phyloP scores from a whole-genome alignment of 345 rosid genomes.

The Balakata baccata region DNA sequence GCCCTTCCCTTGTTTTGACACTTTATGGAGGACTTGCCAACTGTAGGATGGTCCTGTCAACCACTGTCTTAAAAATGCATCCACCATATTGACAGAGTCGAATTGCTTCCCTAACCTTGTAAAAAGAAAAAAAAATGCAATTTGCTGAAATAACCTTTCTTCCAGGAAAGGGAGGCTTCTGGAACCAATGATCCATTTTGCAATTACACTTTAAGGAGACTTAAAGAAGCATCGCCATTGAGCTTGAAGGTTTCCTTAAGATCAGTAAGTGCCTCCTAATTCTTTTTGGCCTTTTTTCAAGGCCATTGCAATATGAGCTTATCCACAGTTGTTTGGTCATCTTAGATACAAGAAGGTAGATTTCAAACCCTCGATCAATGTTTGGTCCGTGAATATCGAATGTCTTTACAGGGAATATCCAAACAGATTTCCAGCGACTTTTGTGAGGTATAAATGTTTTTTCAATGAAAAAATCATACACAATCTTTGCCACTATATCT shows the following conservation, averaged over 20 bases:
- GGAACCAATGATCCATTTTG: slow-evolving; percentile 67
- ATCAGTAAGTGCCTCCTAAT: slow-evolving; percentile 59
- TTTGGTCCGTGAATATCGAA: slow-evolving; percentile 72
- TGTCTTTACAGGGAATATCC: slow-evolving; percentile 70
- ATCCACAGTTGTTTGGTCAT: slow-evolving; percentile 13
- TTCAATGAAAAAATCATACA: slow-evolving; percentile 8
- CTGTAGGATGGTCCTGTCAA: slow-evolving; percentile 1
- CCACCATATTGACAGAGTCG: background rate
- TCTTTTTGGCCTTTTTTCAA: background rate
- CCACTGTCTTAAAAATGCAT: background rate
- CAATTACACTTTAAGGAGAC: slow-evolving; percentile 54
- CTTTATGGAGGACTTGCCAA: background rate
- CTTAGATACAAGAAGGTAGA: slow-evolving; percentile 80
- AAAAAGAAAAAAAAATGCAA: background rate
- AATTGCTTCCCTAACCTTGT: slow-evolving; percentile 9
- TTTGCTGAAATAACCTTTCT: slow-evolving; percentile 9
- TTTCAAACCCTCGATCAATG: slow-evolving; percentile 77
- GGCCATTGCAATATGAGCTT: background rate
- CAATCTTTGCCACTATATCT: background rate
- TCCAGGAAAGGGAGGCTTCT: slow-evolving; percentile 58
- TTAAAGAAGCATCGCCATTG: slow-evolving; percentile 75
- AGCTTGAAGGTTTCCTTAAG: slow-evolving; percentile 86
- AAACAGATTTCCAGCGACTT: slow-evolving; percentile 53
- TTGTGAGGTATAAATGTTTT: slow-evolving; percentile 56
- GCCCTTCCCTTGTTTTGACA: background rate